phyloP scores from a whole-genome alignment of 1,139 yeast species.

The Pichia sorboxylosa region DNA sequence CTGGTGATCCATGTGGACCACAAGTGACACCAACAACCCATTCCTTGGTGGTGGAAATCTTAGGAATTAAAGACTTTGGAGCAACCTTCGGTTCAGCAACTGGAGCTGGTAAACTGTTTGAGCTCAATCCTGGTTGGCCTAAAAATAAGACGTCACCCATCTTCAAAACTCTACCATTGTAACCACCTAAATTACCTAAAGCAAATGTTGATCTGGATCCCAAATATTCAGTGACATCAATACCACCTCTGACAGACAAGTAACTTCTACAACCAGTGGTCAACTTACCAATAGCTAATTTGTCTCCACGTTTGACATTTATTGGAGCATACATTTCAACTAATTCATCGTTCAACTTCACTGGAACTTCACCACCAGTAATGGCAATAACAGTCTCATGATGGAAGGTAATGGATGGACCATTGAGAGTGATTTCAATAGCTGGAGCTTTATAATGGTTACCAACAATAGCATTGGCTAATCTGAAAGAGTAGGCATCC shows the following conservation, averaged over 20 bases:
- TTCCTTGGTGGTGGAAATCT: slow-evolving; percentile 35
- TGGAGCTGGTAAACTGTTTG: slow-evolving; percentile 65
- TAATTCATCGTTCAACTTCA: slow-evolving; percentile 51
- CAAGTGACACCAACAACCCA: slow-evolving; percentile 92
- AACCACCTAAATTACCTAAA: slow-evolving; percentile 87
- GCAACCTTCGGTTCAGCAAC: slow-evolving; percentile 46
- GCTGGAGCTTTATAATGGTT: slow-evolving; percentile 76
- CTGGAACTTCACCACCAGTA: slow-evolving; percentile 71
- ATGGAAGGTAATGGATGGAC: slow-evolving; percentile 80
- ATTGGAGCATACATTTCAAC: slow-evolving; percentile 61
- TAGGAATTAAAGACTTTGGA: slow-evolving; percentile 51
- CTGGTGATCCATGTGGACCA: slow-evolving; percentile 98
- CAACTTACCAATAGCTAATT: slow-evolving; percentile 69
- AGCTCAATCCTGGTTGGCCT: slow-evolving; percentile 61
- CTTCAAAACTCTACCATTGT: slow-evolving; percentile 83
- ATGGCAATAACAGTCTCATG: slow-evolving; percentile 65
- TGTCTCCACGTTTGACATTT: slow-evolving; percentile 59
- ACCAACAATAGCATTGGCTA: slow-evolving; percentile 86
- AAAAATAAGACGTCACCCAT: slow-evolving; percentile 84
- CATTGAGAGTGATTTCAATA: slow-evolving; percentile 75
- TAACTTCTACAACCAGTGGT: slow-evolving; percentile 79
- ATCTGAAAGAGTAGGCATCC: slow-evolving; percentile 83
- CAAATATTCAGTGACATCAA: slow-evolving; percentile 85
- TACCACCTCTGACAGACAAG: slow-evolving; percentile 82
- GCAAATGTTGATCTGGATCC: slow-evolving; percentile 98